A percentile compares a stretch with the other conserved stretches of the same genome.
Conservation (phyloP, 345 rosid genomes). For the Balakata baccata region DNA sequence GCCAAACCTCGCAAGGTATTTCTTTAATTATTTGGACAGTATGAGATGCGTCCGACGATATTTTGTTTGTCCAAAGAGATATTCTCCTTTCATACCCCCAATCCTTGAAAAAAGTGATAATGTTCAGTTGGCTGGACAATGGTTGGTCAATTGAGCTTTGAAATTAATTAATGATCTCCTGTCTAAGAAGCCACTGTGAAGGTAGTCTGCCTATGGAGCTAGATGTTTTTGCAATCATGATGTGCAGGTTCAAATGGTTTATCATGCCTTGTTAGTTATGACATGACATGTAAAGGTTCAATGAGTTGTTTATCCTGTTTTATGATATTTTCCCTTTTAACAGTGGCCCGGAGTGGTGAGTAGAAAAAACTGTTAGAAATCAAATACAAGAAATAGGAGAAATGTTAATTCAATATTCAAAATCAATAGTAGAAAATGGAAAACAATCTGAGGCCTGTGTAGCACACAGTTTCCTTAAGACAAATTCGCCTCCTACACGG, state of each 20-base stretch:
- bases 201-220: background rate
- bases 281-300: background rate
- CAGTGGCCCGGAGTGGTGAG: background rate
- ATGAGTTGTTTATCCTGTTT: background rate
- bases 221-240: background rate
- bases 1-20: slow-evolving; percentile 96
- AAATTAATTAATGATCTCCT: background rate
- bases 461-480: too few relatives aligned
- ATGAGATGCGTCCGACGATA: too few relatives aligned
- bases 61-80: background rate
- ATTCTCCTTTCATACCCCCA: background rate
- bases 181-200: background rate
- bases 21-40: background rate
- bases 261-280: background rate
- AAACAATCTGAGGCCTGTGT: too few relatives aligned
- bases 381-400: too few relatives aligned
- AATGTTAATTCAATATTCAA: too few relatives aligned
- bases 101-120: background rate
- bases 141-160: background rate
- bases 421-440: too few relatives aligned
- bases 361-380: too few relatives aligned
- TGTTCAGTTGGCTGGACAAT: background rate
- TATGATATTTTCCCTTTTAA: background rate
- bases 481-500: too few relatives aligned
- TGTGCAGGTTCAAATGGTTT: background rate